Evolutionary conservation across 2,329 filamentous ascomycete species (phyloP).

Genomic region (Colletotrichum scovillei): DNA sequence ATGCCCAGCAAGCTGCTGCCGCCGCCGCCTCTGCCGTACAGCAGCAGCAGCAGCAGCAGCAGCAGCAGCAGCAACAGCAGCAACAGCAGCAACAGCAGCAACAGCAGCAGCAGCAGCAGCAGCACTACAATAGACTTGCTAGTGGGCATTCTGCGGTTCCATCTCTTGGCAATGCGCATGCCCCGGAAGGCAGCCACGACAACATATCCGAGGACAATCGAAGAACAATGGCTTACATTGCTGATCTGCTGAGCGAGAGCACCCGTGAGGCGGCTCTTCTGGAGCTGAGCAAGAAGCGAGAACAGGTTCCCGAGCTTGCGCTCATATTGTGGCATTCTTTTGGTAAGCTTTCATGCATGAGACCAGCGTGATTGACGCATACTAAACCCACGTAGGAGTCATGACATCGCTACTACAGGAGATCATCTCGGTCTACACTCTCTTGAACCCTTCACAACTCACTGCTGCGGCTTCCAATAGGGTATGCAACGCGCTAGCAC

Average conservation of each 20-base stretch:
- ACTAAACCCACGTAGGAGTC: slow-evolving; percentile 71
- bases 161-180: slow-evolving; percentile 59
- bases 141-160: slow-evolving; percentile 68
- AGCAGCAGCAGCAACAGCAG: slow-evolving; percentile 64
- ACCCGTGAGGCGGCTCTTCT: slow-evolving; percentile 91
- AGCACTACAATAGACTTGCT: slow-evolving; percentile 80
- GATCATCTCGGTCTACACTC: slow-evolving; percentile 98
- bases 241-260: slow-evolving; percentile 87
- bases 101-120: slow-evolving; percentile 50
- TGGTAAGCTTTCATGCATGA: slow-evolving; percentile 66
- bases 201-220: slow-evolving; percentile 89
- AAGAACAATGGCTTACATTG: slow-evolving; percentile 91
- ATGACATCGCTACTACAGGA: slow-evolving; percentile 98
- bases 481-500: slow-evolving; percentile 95
- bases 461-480: slow-evolving; percentile 97
- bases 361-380: background rate
- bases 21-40: slow-evolving; percentile 64
- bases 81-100: slow-evolving; percentile 43
- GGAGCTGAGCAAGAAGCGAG: slow-evolving; percentile 97
- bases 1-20: slow-evolving; percentile 65
- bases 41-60: slow-evolving; percentile 61
- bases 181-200: slow-evolving; percentile 69
- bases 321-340: slow-evolving; percentile 99
- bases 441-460: slow-evolving; percentile 95
- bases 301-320: slow-evolving; percentile 96